phyloP scores from a whole-genome alignment of 1,284 basidiomycete genomes.

The Moesziomyces antarcticus region DNA sequence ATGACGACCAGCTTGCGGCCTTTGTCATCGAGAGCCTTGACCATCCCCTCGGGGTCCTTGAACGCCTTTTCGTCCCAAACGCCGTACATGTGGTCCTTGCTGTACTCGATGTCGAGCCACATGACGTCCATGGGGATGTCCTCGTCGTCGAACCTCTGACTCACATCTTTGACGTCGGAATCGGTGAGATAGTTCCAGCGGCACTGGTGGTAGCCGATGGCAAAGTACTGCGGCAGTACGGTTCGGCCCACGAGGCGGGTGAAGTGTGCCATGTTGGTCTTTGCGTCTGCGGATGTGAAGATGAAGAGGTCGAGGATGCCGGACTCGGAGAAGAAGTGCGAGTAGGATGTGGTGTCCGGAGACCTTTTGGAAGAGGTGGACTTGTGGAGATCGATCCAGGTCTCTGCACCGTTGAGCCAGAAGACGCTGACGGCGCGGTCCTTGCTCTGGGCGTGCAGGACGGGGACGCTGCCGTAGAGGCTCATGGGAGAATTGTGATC shows the following conservation, averaged over 20 bases:
- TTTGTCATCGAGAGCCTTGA: constrained; percentile 83
- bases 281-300: constrained; percentile 86
- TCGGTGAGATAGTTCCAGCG: constrained; percentile 97
- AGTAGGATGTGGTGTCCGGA: constrained; percentile 41
- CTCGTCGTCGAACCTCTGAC: constrained; percentile 86
- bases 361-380: constrained; percentile 20
- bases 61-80: constrained; percentile 94
- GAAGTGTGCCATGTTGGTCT: constrained; percentile 86
- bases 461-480: constrained; percentile 77
- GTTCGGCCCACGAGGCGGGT: constrained; percentile 84
- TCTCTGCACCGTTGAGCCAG: constrained; percentile 90
- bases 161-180: constrained; percentile 87
- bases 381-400: constrained; percentile 87
- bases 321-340: constrained; percentile 97
- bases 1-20: constrained; percentile 98
- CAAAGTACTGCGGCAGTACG: constrained; percentile 87
- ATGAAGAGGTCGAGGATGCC: constrained; percentile 95
- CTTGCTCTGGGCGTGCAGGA: constrained; percentile 85
- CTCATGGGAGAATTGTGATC: constrained; percentile 89
- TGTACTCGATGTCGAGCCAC: constrained; percentile 94
- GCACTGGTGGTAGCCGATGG: constrained; percentile 95
- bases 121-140: constrained; percentile 96
- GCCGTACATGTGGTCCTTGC: constrained; percentile 95
- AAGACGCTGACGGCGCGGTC: constrained; percentile 87
- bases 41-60: constrained; percentile 94